Evolutionary conservation across 257 asterid genomes (phyloP), one percentile per base, ranked within the genome.

Genomic region (Forsythia suspensa): DNA sequence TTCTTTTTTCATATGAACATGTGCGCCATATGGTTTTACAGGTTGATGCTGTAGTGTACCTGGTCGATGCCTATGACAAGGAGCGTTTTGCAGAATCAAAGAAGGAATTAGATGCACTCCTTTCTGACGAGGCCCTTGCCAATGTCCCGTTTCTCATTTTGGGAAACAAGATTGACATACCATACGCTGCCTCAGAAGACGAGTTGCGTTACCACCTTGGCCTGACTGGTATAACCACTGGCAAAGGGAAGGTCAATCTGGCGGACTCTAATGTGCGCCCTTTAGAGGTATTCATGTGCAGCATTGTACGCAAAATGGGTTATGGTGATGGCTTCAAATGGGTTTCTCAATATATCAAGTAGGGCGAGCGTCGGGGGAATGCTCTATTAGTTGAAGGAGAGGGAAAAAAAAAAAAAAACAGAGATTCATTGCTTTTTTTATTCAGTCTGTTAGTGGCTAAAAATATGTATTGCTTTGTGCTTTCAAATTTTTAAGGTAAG

Each of bases 261-360:
- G 71, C 71, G 37, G 81, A 77, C 41, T 70, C 81, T 11, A 39
- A 18, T 16, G 76, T 77, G 63, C 76, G 71, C 37, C 71, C 81
- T 69, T 55, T 77, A 44, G 81, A 70, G 81, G 81, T 77, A 70
- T 70, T 70, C 71, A 77, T 78, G 81, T 78, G 81, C 71, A 78
- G 81, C 39, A 78, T 78, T 71, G 81, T 71, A 59, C 72, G 76
- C 59, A 78, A 77, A 77, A 77, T 77, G 76, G 81, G 81, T 1
- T 78, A 69, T 20, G 80, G 70, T 10, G 70, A 63, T 24, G 39
- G 70, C 38, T 63, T 70, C 24, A 70, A 70, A 39, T 70, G 74
- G 81, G 81, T 78, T 40, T 78, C 81, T 55, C 81, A 78, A 71
- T 78, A 78, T 71, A 71, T 78, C 59, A 55, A 78, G 38, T 78